These are phyloP conservation scores for Penicillium lagena DNA, from an alignment of 495 filamentous ascomycete species.

Conservation along the genomic window DNA sequence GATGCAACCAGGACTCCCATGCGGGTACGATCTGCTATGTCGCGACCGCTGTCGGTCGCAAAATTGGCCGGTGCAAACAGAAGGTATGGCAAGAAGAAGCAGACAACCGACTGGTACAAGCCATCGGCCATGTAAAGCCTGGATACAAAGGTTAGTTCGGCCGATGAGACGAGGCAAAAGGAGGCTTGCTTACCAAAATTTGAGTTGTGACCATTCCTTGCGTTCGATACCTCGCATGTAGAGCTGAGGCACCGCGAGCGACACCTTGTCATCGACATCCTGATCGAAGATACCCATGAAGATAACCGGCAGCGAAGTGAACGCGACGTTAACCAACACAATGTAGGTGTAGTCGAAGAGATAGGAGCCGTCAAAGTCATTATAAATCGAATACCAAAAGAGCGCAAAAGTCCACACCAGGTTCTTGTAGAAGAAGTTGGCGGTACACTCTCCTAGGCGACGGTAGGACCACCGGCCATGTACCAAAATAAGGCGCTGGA, in stretches of 20 bases:
- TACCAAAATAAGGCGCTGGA: constrained; percentile 85
- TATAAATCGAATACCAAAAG: constrained; percentile 97
- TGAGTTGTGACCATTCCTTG: constrained; percentile 91
- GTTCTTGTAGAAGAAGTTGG: constrained; percentile 99
- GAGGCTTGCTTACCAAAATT: constrained; percentile 74
- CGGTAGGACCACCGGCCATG: constrained; percentile 97
- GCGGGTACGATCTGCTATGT: constrained; percentile 67
- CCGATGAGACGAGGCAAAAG: neutral
- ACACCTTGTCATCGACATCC: constrained; percentile 91
- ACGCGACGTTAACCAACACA: constrained; percentile 90
- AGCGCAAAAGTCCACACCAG: constrained; percentile 96
- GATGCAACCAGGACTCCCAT: constrained; percentile 79
- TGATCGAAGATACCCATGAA: constrained; percentile 97
- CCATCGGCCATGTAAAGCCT: constrained; percentile 96
- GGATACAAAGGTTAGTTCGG: constrained; percentile 12
- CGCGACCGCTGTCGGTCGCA: constrained; percentile 59
- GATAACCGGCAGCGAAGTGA: constrained; percentile 92
- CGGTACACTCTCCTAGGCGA: constrained; percentile 84
- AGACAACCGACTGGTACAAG: constrained; percentile 86
- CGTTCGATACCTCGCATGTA: constrained; percentile 95
- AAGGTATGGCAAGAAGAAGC: constrained; percentile 87
- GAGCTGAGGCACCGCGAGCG: constrained; percentile 87
- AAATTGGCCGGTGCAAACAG: constrained; percentile 64
- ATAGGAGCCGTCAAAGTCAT: constrained; percentile 92
- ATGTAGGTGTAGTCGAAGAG: constrained; percentile 98